Evolutionary conservation across 192 early-diverging fungal species (phyloP).

Genomic region (Martensiomyces pterosporus): DNA sequence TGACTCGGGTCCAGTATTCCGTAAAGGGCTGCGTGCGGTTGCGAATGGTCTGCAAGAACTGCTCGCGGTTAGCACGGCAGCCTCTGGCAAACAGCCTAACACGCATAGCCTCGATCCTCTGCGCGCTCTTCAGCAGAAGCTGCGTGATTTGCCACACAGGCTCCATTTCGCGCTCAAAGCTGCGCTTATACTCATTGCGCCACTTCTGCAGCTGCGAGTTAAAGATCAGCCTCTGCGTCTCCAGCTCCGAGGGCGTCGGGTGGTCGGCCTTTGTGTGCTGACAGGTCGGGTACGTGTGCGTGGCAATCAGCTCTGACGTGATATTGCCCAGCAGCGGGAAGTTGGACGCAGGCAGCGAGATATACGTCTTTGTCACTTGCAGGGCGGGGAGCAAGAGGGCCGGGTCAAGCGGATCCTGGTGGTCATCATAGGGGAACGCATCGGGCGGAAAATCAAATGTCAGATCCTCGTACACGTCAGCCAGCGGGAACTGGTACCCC

Average conservation of each 20-base stretch:
- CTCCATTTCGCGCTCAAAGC: constrained; percentile 57
- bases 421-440: constrained; percentile 51
- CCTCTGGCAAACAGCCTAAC: constrained; percentile 51
- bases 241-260: constrained; percentile 65
- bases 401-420: constrained; percentile 59
- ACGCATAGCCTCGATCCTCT: constrained; percentile 53
- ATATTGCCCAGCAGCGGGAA: constrained; percentile 68
- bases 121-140: constrained; percentile 50
- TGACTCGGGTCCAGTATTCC: constrained; percentile 53
- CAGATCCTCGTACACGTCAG: constrained; percentile 52
- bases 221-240: constrained; percentile 62
- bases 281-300: constrained; percentile 68
- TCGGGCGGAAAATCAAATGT: constrained; percentile 47
- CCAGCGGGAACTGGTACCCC: constrained; percentile 50
- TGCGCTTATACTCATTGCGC: constrained; percentile 53
- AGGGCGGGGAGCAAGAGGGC: constrained; percentile 65
- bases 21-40: constrained; percentile 50
- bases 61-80: constrained; percentile 45
- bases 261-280: constrained; percentile 63
- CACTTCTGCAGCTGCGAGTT: constrained; percentile 60
- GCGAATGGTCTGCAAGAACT: constrained; percentile 50
- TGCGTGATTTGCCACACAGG: constrained; percentile 62
- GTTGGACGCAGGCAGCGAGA: constrained; percentile 56
- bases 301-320: constrained; percentile 62
- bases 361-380: constrained; percentile 60